phyloP scores from a whole-genome alignment of 2,329 filamentous ascomycete species.

The Trichoderma koningii region DNA sequence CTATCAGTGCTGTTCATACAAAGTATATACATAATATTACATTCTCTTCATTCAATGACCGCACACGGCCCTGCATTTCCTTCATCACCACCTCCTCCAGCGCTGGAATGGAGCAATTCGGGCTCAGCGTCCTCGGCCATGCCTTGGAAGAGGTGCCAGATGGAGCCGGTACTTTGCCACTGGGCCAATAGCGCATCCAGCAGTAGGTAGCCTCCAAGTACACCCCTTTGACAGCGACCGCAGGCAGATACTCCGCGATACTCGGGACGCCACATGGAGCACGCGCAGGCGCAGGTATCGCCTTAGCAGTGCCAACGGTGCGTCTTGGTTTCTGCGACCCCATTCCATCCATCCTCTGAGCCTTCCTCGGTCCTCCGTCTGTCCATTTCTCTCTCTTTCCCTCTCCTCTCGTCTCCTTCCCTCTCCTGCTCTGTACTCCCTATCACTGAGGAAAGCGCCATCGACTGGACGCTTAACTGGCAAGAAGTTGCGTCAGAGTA shows the following conservation, averaged over 20 bases:
- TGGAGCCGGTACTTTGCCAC: constrained; percentile 9
- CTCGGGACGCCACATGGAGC: constrained; percentile 2
- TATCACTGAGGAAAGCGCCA: constrained; percentile 1
- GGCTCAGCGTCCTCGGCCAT: background rate
- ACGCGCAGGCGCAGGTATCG: no score
- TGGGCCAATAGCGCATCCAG: background rate
- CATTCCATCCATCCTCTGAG: background rate
- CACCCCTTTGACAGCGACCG: background rate
- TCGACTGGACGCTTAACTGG: background rate
- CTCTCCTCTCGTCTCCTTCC: background rate
- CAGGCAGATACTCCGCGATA: background rate
- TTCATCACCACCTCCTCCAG: background rate
- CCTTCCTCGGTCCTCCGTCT: no score
- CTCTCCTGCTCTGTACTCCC: background rate
- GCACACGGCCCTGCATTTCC: no score
- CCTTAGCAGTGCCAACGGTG: background rate
- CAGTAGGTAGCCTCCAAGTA: background rate
- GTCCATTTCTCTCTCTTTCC: background rate
- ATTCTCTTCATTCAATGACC: no score
- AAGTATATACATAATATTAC: no score
- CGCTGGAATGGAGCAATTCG: constrained; percentile 1
- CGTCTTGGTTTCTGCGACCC: constrained; percentile 1
- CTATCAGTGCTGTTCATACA: no score
- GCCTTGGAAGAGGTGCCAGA: constrained; percentile 7
- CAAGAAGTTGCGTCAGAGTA: constrained; percentile 22